Conservation (phyloP, 768 basidiomycete species). For the Xerocomus brunneocitrinus region DNA sequence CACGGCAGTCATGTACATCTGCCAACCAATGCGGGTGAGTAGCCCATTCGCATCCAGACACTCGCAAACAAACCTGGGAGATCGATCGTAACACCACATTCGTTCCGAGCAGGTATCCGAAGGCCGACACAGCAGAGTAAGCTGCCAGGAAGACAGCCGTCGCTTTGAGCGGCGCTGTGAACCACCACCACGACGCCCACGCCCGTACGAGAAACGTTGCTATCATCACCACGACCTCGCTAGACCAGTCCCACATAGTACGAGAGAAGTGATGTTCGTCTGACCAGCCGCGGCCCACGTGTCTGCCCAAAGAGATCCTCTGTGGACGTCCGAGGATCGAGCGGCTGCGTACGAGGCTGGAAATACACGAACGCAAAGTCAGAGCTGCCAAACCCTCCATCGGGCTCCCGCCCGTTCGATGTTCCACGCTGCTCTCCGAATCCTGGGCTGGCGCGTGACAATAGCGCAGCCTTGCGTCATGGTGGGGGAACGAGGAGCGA, state of each 20-base stretch:
- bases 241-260: background rate
- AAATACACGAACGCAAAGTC: background rate
- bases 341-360: background rate
- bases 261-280: background rate
- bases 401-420: background rate
- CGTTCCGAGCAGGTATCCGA: background rate
- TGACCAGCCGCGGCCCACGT: too few relatives aligned
- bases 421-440: background rate
- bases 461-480: background rate
- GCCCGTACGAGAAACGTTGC: background rate
- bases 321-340: background rate
- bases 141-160: background rate
- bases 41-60: background rate
- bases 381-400: constrained; percentile 1
- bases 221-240: background rate
- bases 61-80: constrained; percentile 1
- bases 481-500: too few relatives aligned
- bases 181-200: constrained; percentile 9
- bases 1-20: constrained; percentile 2
- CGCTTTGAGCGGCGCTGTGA: background rate
- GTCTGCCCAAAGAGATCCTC: background rate
- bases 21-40: background rate
- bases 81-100: background rate
- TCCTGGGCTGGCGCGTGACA: constrained; percentile 2
- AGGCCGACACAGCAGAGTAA: background rate